Evolutionary conservation across 495 filamentous ascomycete genomes (phyloP), one percentile per base, ranked within the genome.

Genomic region (Daldinia loculata): DNA sequence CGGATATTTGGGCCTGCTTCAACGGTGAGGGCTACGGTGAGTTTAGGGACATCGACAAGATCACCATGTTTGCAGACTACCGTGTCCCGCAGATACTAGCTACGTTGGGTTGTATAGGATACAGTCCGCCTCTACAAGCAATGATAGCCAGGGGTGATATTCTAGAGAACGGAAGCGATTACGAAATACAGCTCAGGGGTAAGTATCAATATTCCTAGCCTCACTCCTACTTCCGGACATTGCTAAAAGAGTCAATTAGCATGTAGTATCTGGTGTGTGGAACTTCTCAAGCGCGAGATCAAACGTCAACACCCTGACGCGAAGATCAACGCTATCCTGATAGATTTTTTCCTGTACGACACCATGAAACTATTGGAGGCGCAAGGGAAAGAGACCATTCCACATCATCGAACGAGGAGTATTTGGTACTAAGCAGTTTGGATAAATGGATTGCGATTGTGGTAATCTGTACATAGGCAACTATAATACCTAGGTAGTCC

Each of bases 41-140:
- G n/a, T 99, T 99, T 74, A 74, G 89, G 29, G 96, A 99, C 73
- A 97, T 99, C 58, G 89, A 93, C 75, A 91, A 92, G 71, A 91
- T 99, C 75, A 99, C 96, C 66, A 98, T 98, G 92, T 99, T 98
- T 81, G 94, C 95, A 84, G 95, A 99, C 82, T 98, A 99, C 76
- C 89, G 95, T 27, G 89, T 99, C 36, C 95, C 95, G 5, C 95
- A 98, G 82, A 97, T 98, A 71, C 86, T 99, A 5, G 86, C 96
- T 72, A 85, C 87, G 26, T 84, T 99, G 27, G 92, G 92, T 38
- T 95, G 93, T 66, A 83, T 99, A 17, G 84, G 84, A 60, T 97
- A 94, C 80, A 93, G 90, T 29, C 95, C 95, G 0, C 85, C 89
- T 5, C 79, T 99, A 22, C 89, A 93, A 11, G 83, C 82, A 12